These are phyloP conservation scores for Vitis vinifera DNA, from an alignment of 164 flowering plant genomes.

Conservation along the genomic window ASM3070453v1 NC_081805.1:8346001-8346500, in stretches of 20 bases:
- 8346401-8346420: constrained; percentile 12
- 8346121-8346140: constrained; percentile 53
- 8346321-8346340: constrained; percentile 64
- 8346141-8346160: constrained; percentile 57
- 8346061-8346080: constrained; percentile 59
- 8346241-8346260: constrained; percentile 59
- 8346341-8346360: constrained; percentile 55
- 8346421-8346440: not conserved
- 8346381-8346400: constrained; percentile 23
- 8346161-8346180: constrained; percentile 51
- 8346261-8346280: constrained; percentile 50
- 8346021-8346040: constrained; percentile 75
- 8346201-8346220: constrained; percentile 32
- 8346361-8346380: constrained; percentile 46
- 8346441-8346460: constrained; percentile 6
- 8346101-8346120: constrained; percentile 53
- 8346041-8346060: constrained; percentile 55
- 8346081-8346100: constrained; percentile 46
- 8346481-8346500: constrained; percentile 19
- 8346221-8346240: constrained; percentile 79
- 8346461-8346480: constrained; percentile 1
- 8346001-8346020: constrained; percentile 66
- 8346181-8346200: constrained; percentile 42
- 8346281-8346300: constrained; percentile 45
- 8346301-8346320: constrained; percentile 21